Percentiles rank a stretch among this genome's conserved stretches.
phyloP scores from a whole-genome alignment of 208 protist species.

The Acanthamoeba sp. region DNA sequence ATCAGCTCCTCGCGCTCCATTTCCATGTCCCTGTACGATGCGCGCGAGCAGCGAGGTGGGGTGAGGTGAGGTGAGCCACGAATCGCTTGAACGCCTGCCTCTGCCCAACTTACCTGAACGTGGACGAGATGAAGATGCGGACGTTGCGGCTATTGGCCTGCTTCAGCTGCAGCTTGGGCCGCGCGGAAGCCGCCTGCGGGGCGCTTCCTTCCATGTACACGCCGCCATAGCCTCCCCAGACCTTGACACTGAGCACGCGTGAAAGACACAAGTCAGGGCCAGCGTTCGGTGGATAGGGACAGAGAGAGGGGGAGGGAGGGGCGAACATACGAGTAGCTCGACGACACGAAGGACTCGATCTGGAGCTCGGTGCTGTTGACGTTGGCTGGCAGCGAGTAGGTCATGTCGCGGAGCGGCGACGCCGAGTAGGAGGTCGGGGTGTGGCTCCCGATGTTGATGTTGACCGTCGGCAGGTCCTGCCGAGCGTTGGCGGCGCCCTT shows the following conservation, averaged over 20 bases:
- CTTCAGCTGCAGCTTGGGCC: background rate
- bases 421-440: background rate
- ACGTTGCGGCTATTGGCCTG: slow-evolving; percentile 51
- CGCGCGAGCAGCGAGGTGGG: too few relatives aligned
- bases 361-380: background rate
- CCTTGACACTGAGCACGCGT: background rate
- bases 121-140: slow-evolving; percentile 68
- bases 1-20: slow-evolving; percentile 74
- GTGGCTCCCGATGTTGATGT: background rate
- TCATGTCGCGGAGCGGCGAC: background rate
- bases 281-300: too few relatives aligned
- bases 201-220: background rate
- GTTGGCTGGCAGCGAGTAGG: background rate
- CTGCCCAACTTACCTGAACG: slow-evolving; percentile 73
- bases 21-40: slow-evolving; percentile 55
- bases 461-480: background rate
- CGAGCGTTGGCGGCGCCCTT: background rate
- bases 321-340: background rate
- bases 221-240: background rate
- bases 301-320: background rate
- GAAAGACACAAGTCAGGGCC: background rate
- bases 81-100: too few relatives aligned
- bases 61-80: too few relatives aligned
- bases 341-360: background rate
- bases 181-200: background rate